Evolutionary conservation across 1,284 basidiomycete species (phyloP).

Genomic region (Trametes hirsuta): DNA sequence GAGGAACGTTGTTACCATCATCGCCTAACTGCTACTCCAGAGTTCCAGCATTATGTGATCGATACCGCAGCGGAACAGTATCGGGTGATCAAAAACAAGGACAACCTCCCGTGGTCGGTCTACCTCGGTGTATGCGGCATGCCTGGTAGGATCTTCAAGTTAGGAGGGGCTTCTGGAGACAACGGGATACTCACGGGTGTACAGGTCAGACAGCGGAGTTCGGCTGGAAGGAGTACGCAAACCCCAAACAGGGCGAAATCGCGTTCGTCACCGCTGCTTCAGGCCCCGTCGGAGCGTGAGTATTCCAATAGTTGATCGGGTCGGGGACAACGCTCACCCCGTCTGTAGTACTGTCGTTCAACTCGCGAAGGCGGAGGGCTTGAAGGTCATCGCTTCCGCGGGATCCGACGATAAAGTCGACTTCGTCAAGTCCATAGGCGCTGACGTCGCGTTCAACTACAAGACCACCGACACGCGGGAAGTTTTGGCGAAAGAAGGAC

Average conservation of each 20-base stretch:
- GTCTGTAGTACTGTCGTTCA: conserved; percentile 50
- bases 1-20: too few relatives aligned
- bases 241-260: conserved; percentile 26
- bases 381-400: conserved; percentile 75
- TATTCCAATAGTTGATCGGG: too few relatives aligned
- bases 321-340: too few relatives aligned
- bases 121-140: conserved; percentile 38
- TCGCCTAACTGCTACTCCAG: conserved; percentile 1
- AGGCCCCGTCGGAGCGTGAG: conserved; percentile 26
- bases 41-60: conserved; percentile 30
- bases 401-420: conserved; percentile 71
- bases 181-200: background rate
- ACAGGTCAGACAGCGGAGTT: conserved; percentile 31
- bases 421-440: conserved; percentile 63
- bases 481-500: conserved; percentile 58
- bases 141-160: conserved; percentile 29
- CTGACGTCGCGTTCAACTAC: conserved; percentile 76
- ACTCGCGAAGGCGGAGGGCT: conserved; percentile 62
- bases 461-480: conserved; percentile 54
- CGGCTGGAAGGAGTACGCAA: conserved; percentile 30
- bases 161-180: background rate
- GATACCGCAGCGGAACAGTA: conserved; percentile 4
- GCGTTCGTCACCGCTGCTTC: conserved; percentile 30
- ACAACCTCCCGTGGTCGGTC: conserved; percentile 34
- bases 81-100: conserved; percentile 30